Percentiles rank a stretch among this genome's conserved stretches.
Evolutionary conservation across 2,329 filamentous ascomycete species (phyloP).

Genomic region (Beauveria scarabaeidicola): DNA sequence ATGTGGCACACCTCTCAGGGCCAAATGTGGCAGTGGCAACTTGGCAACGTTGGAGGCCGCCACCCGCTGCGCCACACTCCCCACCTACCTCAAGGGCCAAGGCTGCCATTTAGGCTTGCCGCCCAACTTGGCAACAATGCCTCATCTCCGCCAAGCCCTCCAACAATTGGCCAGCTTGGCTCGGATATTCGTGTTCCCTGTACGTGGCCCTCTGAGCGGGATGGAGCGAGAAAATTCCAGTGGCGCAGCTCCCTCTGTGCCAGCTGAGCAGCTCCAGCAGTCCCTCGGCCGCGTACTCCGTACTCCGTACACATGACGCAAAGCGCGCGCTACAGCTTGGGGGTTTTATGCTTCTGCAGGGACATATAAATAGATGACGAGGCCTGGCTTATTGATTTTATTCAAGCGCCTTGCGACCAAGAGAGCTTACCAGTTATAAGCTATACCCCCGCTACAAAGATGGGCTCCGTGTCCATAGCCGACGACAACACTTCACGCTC

Average conservation of each 20-base stretch:
- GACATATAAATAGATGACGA: slow-evolving; percentile 4
- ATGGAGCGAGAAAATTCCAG: slow-evolving; percentile 4
- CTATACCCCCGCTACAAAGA: neutral
- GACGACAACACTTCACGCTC: slow-evolving; percentile 5
- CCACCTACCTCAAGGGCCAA: neutral
- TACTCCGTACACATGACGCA: slow-evolving; percentile 5
- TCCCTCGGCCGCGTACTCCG: neutral
- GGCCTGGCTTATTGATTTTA: slow-evolving; percentile 2
- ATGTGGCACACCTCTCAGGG: neutral
- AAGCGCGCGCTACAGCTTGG: neutral
- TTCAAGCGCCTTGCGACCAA: neutral
- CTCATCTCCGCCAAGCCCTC: slow-evolving; percentile 1
- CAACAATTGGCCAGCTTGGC: neutral
- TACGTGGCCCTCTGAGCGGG: slow-evolving; percentile 1
- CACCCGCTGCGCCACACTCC: slow-evolving; percentile 3
- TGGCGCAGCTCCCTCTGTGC: neutral
- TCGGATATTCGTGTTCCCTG: neutral
- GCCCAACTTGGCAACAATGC: neutral
- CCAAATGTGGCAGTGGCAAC: neutral
- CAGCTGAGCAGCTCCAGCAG: neutral
- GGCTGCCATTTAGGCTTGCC: slow-evolving; percentile 3
- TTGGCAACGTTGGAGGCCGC: neutral
- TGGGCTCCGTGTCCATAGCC: neutral
- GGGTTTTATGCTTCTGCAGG: neutral
- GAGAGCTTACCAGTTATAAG: neutral